Conservation (phyloP, 2,329 filamentous ascomycete species). For the Botryotinia calthae region DNA sequence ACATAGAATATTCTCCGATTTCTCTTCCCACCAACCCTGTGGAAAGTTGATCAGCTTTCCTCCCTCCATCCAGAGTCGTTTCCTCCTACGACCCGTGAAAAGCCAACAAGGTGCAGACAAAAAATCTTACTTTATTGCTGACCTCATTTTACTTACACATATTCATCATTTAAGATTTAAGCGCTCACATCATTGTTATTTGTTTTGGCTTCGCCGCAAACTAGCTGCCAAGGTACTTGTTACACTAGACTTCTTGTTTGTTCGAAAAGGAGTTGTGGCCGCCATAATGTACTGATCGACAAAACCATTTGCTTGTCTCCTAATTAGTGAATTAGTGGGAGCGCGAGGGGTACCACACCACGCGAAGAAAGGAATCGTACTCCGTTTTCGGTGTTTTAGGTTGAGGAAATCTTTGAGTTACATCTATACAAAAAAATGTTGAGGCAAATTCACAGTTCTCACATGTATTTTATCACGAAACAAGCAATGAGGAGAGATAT, state of each 20-base stretch:
- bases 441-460: neutral
- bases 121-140: neutral
- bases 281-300: neutral
- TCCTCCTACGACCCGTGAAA: neutral
- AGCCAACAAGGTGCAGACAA: neutral
- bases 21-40: neutral
- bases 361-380: neutral
- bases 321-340: neutral
- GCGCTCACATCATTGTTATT: neutral
- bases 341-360: constrained; percentile 1
- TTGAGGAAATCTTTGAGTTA: neutral
- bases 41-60: neutral
- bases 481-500: neutral
- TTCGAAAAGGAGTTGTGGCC: neutral
- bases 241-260: neutral
- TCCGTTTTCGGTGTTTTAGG: neutral
- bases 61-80: neutral
- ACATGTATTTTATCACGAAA: neutral
- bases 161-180: neutral
- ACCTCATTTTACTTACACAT: neutral
- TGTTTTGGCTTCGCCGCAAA: neutral
- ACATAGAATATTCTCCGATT: neutral
- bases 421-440: neutral
- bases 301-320: neutral
- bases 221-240: neutral